These are phyloP conservation scores for Pseudogymnoascus sp. DNA, from an alignment of 2,329 filamentous ascomycete genomes.

Conservation along the genomic window DNA sequence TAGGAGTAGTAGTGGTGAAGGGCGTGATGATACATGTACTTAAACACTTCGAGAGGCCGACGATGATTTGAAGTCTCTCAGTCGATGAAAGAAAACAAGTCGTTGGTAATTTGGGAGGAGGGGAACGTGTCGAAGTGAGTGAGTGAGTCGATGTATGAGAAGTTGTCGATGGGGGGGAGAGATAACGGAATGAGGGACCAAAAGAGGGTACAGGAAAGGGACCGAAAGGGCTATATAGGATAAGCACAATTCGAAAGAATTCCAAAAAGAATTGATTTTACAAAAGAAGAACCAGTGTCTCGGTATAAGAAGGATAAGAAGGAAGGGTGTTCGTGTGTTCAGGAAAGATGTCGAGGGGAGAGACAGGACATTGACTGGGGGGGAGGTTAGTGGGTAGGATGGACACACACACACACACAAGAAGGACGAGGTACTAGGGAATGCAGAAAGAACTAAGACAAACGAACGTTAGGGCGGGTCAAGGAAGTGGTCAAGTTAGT, in stretches of 20 bases:
- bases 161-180: constrained; percentile 16
- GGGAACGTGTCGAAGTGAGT: constrained; percentile 16
- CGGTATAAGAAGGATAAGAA: constrained; percentile 26
- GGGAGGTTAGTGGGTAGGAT: neutral
- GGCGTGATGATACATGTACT: constrained; percentile 28
- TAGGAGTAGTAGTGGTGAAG: constrained; percentile 23
- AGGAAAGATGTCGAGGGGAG: constrained; percentile 20
- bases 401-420: no score
- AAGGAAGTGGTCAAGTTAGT: constrained; percentile 1
- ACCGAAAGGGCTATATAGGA: constrained; percentile 24
- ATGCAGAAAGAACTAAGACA: neutral
- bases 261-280: constrained; percentile 26
- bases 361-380: neutral
- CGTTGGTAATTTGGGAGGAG: constrained; percentile 21
- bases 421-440: neutral
- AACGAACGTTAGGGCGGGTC: constrained; percentile 6
- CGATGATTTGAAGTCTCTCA: neutral
- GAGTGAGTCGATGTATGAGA: constrained; percentile 20
- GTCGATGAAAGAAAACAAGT: constrained; percentile 31
- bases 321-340: constrained; percentile 6
- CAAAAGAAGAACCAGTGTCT: constrained; percentile 24
- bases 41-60: constrained; percentile 11
- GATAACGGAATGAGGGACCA: constrained; percentile 23
- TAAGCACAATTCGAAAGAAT: constrained; percentile 27
- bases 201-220: constrained; percentile 29